These are phyloP conservation scores for Casuarina equisetifolia DNA, from an alignment of 306 rosid species.

Conservation along the genomic window DNA sequence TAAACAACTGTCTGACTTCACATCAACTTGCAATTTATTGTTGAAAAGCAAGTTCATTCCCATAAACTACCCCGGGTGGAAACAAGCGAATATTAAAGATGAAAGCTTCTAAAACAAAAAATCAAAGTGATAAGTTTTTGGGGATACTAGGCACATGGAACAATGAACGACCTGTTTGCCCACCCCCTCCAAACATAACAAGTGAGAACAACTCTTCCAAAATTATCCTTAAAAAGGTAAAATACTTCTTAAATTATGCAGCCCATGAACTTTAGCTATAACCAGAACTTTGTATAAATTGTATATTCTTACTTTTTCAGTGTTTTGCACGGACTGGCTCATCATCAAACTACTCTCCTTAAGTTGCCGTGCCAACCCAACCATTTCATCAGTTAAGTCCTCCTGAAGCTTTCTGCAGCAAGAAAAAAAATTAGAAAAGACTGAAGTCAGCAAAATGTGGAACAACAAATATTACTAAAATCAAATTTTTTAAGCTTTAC, in stretches of 20 bases:
- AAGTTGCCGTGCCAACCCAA: conserved; percentile 84
- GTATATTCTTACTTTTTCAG: conserved; percentile 61
- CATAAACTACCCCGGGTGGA: no score
- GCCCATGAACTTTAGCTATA: background rate
- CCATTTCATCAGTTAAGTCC: conserved; percentile 95
- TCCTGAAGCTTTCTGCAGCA: conserved; percentile 77
- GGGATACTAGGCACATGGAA: background rate
- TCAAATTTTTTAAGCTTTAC: background rate
- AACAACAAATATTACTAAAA: background rate
- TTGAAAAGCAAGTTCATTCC: background rate
- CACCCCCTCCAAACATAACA: background rate
- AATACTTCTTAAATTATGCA: background rate
- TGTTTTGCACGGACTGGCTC: conserved; percentile 73
- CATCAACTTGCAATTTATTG: no score
- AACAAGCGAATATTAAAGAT: no score
- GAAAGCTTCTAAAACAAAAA: no score
- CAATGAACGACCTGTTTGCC: background rate
- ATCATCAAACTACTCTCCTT: conserved; percentile 87
- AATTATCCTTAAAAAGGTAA: background rate
- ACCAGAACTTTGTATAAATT: background rate
- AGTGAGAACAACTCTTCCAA: background rate
- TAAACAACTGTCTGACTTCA: no score
- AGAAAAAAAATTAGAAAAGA: conserved; percentile 22
- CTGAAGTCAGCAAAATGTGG: conserved; percentile 8
- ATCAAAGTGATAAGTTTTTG: background rate